phyloP scores from a whole-genome alignment of 805 yeast species.

The Sugiyamaella marilandica region DNA sequence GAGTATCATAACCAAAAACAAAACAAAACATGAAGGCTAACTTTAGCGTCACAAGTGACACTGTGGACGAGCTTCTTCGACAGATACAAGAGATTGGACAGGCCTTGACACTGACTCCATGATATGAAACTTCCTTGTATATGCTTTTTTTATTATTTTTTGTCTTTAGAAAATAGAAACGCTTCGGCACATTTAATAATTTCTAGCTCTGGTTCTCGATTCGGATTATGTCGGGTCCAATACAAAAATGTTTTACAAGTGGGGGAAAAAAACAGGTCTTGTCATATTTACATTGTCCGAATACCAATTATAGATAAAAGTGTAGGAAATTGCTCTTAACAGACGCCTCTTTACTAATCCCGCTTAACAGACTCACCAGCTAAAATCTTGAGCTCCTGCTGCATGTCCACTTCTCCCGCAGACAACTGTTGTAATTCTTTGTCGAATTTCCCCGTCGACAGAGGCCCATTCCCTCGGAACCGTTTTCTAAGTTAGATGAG shows the following conservation, averaged over 20 bases:
- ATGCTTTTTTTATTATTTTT: neutral
- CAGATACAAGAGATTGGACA: slow-evolving; percentile 38
- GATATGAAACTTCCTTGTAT: too few relatives aligned
- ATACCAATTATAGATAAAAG: too few relatives aligned
- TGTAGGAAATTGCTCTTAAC: too few relatives aligned
- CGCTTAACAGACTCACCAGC: slow-evolving; percentile 23
- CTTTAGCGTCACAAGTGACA: slow-evolving; percentile 36
- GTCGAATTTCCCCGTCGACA: slow-evolving; percentile 89
- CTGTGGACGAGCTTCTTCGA: slow-evolving; percentile 43
- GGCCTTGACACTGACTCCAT: neutral
- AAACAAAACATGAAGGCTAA: neutral
- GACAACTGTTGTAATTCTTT: slow-evolving; percentile 77
- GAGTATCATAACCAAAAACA: slow-evolving; percentile 8
- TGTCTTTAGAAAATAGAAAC: neutral
- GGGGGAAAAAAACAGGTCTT: too few relatives aligned
- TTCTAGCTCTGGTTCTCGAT: neutral
- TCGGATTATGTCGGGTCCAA: neutral
- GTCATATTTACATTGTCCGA: too few relatives aligned
- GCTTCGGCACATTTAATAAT: neutral
- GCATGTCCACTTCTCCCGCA: slow-evolving; percentile 75
- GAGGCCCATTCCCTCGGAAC: slow-evolving; percentile 88
- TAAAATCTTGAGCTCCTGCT: slow-evolving; percentile 72
- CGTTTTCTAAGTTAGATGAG: slow-evolving; percentile 48
- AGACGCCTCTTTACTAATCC: neutral
- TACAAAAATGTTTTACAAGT: too few relatives aligned